A percentile compares a stretch with the other conserved stretches of the same genome.
Conservation (phyloP, 2,329 filamentous ascomycete genomes). For the Acephala macrosclerotiorum region DNA sequence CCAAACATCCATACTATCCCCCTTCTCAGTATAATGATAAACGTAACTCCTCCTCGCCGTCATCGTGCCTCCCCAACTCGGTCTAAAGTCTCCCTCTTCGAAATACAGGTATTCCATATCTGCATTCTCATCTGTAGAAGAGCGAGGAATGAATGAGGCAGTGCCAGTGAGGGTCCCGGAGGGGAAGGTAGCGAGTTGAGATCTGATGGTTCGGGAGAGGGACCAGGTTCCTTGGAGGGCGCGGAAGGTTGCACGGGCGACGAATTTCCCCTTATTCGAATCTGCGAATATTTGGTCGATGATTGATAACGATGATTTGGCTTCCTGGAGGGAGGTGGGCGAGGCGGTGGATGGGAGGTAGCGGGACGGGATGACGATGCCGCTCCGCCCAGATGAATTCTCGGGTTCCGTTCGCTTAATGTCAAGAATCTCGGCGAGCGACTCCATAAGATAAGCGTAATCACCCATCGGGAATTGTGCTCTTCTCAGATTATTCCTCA, state of each 20-base stretch:
- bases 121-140: constrained; percentile 57
- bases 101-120: constrained; percentile 68
- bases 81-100: constrained; percentile 70
- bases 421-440: constrained; percentile 65
- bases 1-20: constrained; percentile 73
- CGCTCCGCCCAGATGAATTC: constrained; percentile 48
- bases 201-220: constrained; percentile 63
- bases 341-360: constrained; percentile 54
- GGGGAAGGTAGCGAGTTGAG: constrained; percentile 63
- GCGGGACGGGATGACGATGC: constrained; percentile 50
- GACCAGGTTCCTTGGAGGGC: constrained; percentile 75
- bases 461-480: constrained; percentile 85
- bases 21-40: constrained; percentile 70
- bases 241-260: constrained; percentile 72
- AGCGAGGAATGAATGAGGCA: constrained; percentile 68
- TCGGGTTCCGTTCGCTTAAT: constrained; percentile 51
- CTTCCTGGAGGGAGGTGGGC: constrained; percentile 51
- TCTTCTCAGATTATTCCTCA: constrained; percentile 48
- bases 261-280: constrained; percentile 52
- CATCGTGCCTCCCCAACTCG: constrained; percentile 48
- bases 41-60: constrained; percentile 61
- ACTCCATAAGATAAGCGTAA: constrained; percentile 78
- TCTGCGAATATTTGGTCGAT: constrained; percentile 29
- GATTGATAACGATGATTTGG: constrained; percentile 51
- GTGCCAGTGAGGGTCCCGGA: constrained; percentile 71